Base-by-base conservation (phyloP, 495 filamentous ascomycete genomes). In the Aspergillus mulundensis region DNA sequence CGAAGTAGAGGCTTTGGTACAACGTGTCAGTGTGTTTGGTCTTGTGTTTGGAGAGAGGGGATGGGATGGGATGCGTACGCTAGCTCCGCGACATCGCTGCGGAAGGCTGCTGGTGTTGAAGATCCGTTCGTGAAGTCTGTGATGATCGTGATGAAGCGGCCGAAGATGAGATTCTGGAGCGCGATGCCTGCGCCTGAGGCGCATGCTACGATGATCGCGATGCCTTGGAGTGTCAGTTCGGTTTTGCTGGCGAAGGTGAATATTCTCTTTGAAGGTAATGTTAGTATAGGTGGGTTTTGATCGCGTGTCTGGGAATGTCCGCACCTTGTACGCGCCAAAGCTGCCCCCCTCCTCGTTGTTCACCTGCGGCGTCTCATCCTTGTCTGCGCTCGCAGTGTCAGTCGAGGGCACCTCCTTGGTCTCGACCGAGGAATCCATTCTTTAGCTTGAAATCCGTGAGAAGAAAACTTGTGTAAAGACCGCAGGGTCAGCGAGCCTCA, bases 131-230 rank as follows among this genome's bases (percentile, higher is more conserved):
- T 15, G 38, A 50, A 50, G 20, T 50, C 48, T 1, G 48, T 50
- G 20, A 50, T 50, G 32, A 50, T 20, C 4, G 19, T 50, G 48
- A 50, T 40, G 7, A 50, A 50, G 19, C 15, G 6, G 48, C 48
- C 48, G 34, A 50, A 50, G 48, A 50, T 50, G 48, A 50, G 48
- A 16, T 50, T 50, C 20, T 50, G 48, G 18, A 50, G 48, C 5
- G 48, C 48, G 20, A 50, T 50, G 0, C 48, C 48, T 24, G 48
- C 48, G n/a, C 48, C 48, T 3, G 48, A 50, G 19, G 48, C 48
- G 34, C 48, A 50, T 25, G 48, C 48, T 16, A 34, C 48, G 1
- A 50, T 0, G 3, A 50, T 34, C 8, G 48, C 48, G 0, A 50
- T 18, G 4, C 28, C 48, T 18, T 50, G 48, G 4, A 50, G 48